These are phyloP conservation scores for Mucor irregularis DNA, from an alignment of 371 early-diverging fungal genomes.

Conservation along the genomic window DNA sequence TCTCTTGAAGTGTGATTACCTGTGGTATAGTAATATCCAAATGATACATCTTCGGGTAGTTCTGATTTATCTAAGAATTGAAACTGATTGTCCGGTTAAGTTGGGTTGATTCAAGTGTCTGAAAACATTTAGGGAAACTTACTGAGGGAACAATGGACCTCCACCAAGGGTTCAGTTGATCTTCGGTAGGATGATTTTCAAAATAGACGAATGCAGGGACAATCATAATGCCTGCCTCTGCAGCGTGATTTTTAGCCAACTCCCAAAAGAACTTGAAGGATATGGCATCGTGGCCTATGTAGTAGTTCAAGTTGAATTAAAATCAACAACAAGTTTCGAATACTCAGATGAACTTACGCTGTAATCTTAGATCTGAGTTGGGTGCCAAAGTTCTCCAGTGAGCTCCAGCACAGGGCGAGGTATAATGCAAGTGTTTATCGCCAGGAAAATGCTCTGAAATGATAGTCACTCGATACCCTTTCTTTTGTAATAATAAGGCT, in stretches of 20 bases:
- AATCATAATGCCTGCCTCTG: constrained; percentile 34
- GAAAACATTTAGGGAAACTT: constrained; percentile 11
- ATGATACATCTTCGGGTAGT: constrained; percentile 40
- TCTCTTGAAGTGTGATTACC: no score
- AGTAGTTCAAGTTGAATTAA: no score
- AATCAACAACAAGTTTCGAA: no score
- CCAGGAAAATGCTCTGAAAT: constrained; percentile 61
- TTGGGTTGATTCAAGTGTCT: background rate
- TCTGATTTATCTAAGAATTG: constrained; percentile 34
- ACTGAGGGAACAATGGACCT: constrained; percentile 51
- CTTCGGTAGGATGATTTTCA: constrained; percentile 31
- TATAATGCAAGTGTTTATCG: constrained; percentile 56
- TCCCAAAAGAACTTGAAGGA: constrained; percentile 36
- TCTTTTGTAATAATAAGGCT: constrained; percentile 52
- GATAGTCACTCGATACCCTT: constrained; percentile 55
- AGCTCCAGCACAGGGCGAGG: constrained; percentile 81
- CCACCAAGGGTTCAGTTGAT: constrained; percentile 54
- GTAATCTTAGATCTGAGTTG: constrained; percentile 44
- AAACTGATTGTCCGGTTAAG: no score
- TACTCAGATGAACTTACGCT: constrained; percentile 33
- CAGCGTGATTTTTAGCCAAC: constrained; percentile 25
- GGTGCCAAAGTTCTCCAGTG: constrained; percentile 69
- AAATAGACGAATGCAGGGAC: constrained; percentile 39
- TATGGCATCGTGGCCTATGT: constrained; percentile 33
- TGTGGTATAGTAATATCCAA: constrained; percentile 55